Evolutionary conservation across 495 filamentous ascomycete genomes (phyloP), one percentile per base, ranked within the genome.

Genomic region (Halenospora varia): DNA sequence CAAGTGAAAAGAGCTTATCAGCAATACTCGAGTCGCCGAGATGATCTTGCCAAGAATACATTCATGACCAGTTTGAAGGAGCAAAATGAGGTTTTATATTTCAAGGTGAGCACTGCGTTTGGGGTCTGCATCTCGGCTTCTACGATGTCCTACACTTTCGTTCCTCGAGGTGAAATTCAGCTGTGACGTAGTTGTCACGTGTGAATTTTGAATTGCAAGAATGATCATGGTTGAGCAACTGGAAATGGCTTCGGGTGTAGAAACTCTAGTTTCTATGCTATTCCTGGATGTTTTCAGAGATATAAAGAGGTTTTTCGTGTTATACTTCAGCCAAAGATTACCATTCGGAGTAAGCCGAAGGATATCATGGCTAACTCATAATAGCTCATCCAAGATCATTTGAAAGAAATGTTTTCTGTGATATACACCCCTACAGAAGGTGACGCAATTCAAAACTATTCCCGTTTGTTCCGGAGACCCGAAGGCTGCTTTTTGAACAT

Each of bases 401-500:
- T 89, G 2, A 87, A 88, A 60, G 92, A 96, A 68, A 92, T 96
- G 88, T 90, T 96, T 63, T 81, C 84, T 42, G 72, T 96, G 10
- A 89, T 96, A 25, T 96, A 96, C 66, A 96, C 91, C 0, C 91
- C 92, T 0, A 96, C 92, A 0, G 91, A 96, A 69, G 90, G 88
- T 2, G 90, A 95, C n/a, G 91, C 92, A 1, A 96, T 96, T 55
- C 79, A 88, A 69, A 88, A 92, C 63, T 96, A 88, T 67, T 95
- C 90, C 3, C 73, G 87, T 2, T 59, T 92, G 2, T 96, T 96
- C 64, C 73, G 92, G 41, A 77, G 77, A 55, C 90, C 91, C 1
- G 86, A 92, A 57, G 92, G 79, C 0, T 73, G 77, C 24, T 82
- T 77, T 42, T 67, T 87, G n/a, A 84, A 81, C 62, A 80, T 87